Evolutionary conservation across 768 basidiomycete genomes (phyloP).

Genomic region (Pholiota microspora): DNA sequence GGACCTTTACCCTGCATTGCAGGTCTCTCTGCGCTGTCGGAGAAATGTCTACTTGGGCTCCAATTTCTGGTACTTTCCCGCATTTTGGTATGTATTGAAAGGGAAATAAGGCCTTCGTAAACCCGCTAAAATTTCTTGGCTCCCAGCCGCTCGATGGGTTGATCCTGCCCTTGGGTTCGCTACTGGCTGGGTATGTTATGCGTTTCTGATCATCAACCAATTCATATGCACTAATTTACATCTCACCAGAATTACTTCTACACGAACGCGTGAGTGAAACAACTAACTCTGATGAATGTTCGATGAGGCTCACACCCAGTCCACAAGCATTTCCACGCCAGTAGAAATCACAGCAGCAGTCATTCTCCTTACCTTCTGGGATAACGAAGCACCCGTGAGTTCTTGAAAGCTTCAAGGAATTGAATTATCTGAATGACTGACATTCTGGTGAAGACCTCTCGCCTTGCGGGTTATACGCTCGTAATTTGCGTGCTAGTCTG

Average conservation of each 20-base stretch:
- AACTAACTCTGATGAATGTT: not conserved
- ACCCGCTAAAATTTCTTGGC: not conserved
- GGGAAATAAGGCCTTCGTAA: not conserved
- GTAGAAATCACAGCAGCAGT: slow-evolving; percentile 76
- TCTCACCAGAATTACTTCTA: slow-evolving; percentile 39
- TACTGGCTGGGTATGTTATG: slow-evolving; percentile 46
- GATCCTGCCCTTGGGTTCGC: slow-evolving; percentile 60
- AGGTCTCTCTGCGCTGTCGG: slow-evolving; percentile 66
- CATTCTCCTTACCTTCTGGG: slow-evolving; percentile 74
- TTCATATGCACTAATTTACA: slow-evolving; percentile 1
- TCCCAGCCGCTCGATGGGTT: slow-evolving; percentile 51
- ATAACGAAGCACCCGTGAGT: slow-evolving; percentile 43
- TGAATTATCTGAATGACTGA: not conserved
- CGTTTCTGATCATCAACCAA: not conserved
- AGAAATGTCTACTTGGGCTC: slow-evolving; percentile 81
- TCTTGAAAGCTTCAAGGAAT: not conserved
- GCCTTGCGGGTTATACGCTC: slow-evolving; percentile 56
- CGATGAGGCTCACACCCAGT: not conserved
- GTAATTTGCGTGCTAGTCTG: slow-evolving; percentile 57
- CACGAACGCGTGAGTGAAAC: slow-evolving; percentile 33
- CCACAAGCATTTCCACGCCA: slow-evolving; percentile 54
- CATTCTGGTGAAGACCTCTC: slow-evolving; percentile 33
- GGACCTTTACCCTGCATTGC: not conserved
- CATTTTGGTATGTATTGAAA: slow-evolving; percentile 49
- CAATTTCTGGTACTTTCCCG: slow-evolving; percentile 76